phyloP scores from a whole-genome alignment of 768 basidiomycete genomes.

The Tricholoma sp. region DNA sequence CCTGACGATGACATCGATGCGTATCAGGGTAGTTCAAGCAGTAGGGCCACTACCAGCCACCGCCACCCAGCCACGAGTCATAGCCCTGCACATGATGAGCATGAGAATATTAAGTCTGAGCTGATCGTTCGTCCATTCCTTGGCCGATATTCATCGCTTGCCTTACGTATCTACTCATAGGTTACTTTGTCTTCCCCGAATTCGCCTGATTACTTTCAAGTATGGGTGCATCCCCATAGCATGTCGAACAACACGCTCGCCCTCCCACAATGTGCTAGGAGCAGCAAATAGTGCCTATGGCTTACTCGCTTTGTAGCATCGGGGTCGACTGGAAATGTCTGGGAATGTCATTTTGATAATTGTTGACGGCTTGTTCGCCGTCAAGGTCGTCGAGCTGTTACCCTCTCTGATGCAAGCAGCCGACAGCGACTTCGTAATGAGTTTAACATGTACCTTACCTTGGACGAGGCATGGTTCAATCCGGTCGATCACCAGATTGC shows the following conservation, averaged over 20 bases:
- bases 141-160: too few relatives aligned
- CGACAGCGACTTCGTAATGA: conserved; percentile 16
- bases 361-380: conserved; percentile 7
- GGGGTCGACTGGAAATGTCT: conserved; percentile 19
- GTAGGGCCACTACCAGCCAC: not conserved
- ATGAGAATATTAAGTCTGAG: too few relatives aligned
- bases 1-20: too few relatives aligned
- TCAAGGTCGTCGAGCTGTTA: conserved; percentile 15
- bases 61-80: too few relatives aligned
- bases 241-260: too few relatives aligned
- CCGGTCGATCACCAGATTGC: conserved; percentile 10
- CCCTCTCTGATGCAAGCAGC: conserved; percentile 11
- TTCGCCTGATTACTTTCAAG: not conserved
- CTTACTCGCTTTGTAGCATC: too few relatives aligned
- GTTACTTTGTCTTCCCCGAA: too few relatives aligned
- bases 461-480: conserved; percentile 14
- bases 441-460: too few relatives aligned
- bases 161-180: too few relatives aligned
- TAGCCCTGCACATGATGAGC: not conserved
- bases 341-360: conserved; percentile 16
- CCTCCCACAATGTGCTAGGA: conserved; percentile 12
- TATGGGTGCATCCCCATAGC: not conserved
- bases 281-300: conserved; percentile 11
- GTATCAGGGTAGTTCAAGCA: conserved; percentile 8
- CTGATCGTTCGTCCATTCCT: not conserved